Conservation (phyloP, 306 rosid genomes). For the Canavalia gladiata region DNA sequence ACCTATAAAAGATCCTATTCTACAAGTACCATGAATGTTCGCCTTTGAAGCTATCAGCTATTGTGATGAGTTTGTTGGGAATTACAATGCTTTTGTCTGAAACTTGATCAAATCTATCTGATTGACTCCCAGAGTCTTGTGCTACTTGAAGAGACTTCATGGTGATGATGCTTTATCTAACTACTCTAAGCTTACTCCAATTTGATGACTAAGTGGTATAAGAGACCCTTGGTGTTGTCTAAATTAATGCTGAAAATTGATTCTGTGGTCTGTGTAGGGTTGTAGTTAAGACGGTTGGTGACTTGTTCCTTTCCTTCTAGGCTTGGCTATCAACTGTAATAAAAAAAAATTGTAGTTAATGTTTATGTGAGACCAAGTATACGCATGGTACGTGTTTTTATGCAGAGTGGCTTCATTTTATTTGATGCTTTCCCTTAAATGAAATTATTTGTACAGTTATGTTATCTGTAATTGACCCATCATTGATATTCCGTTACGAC, state of each 20-base stretch:
- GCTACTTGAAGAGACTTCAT: conserved; percentile 62
- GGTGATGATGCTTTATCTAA: conserved; percentile 50
- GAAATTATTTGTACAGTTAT: not conserved
- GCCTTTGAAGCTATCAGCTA: conserved; percentile 62
- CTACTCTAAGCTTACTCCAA: conserved; percentile 40
- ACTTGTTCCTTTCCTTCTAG: conserved; percentile 47
- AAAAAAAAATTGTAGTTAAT: not conserved
- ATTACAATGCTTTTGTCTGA: conserved; percentile 68
- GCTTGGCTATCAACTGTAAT: conserved; percentile 29
- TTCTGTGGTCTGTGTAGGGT: conserved; percentile 69
- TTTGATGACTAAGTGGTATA: conserved; percentile 44
- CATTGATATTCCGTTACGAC: not conserved
- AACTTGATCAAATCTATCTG: conserved; percentile 57
- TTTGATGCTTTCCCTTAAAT: conserved; percentile 5
- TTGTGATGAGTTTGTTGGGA: conserved; percentile 64
- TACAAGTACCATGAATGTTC: conserved; percentile 69
- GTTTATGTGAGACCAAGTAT: not conserved
- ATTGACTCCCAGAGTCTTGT: conserved; percentile 50
- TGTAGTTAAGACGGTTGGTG: conserved; percentile 60
- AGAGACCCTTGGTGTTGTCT: conserved; percentile 20
- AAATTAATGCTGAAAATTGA: conserved; percentile 73
- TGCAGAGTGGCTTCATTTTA: not conserved
- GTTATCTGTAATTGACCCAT: not conserved
- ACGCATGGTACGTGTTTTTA: not conserved
- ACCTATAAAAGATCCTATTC: conserved; percentile 19